phyloP scores from a whole-genome alignment of 2,329 filamentous ascomycete species.

The Didymella keratinophila region DNA sequence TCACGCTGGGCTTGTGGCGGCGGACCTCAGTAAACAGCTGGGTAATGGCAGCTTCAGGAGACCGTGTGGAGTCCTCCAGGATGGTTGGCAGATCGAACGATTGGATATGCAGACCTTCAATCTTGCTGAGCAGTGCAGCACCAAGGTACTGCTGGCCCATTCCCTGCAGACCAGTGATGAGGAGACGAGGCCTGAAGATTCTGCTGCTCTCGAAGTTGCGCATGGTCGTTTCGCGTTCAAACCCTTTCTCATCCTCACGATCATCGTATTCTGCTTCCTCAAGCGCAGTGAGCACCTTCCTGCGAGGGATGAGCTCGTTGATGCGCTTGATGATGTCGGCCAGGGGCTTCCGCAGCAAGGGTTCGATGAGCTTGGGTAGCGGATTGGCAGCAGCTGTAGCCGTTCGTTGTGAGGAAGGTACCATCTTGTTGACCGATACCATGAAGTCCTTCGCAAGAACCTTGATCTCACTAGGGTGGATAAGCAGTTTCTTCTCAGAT shows the following conservation, averaged over 20 bases:
- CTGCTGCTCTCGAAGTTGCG: slow-evolving; percentile 81
- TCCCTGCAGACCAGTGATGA: slow-evolving; percentile 81
- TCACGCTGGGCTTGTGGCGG: slow-evolving; percentile 92
- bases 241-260: slow-evolving; percentile 81
- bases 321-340: slow-evolving; percentile 72
- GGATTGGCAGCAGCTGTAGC: slow-evolving; percentile 84
- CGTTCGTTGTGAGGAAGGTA: slow-evolving; percentile 92
- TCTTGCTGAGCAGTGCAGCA: slow-evolving; percentile 83
- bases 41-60: slow-evolving; percentile 87
- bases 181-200: slow-evolving; percentile 85
- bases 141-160: slow-evolving; percentile 96
- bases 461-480: slow-evolving; percentile 83
- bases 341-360: slow-evolving; percentile 78
- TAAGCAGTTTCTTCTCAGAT: slow-evolving; percentile 86
- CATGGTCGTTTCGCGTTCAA: slow-evolving; percentile 79
- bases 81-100: slow-evolving; percentile 91
- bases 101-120: slow-evolving; percentile 94
- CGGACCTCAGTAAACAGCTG: slow-evolving; percentile 91
- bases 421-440: slow-evolving; percentile 94
- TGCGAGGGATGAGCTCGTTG: slow-evolving; percentile 80
- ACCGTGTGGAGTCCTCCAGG: slow-evolving; percentile 80
- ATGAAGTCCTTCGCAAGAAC: slow-evolving; percentile 96
- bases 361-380: slow-evolving; percentile 80
- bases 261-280: slow-evolving; percentile 96
- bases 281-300: slow-evolving; percentile 85